Conservation (phyloP, 257 asterid genomes). For the Anisodus acutangulus region DNA sequence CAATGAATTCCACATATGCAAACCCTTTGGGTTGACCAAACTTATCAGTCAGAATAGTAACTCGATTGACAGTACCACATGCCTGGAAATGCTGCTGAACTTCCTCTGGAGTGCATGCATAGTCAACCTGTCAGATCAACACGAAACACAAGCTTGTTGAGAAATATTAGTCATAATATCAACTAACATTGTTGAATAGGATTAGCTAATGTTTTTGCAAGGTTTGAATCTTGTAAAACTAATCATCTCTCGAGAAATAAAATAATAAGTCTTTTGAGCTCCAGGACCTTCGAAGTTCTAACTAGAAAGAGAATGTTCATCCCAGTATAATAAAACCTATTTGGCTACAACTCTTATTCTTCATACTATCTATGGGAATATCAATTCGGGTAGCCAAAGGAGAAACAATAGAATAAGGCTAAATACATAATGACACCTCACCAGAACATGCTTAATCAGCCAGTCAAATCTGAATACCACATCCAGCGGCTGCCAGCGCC, state of each 20-base stretch:
- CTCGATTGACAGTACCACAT: constrained; percentile 81
- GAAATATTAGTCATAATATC: constrained; percentile 21
- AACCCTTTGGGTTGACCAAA: constrained; percentile 84
- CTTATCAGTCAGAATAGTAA: constrained; percentile 76
- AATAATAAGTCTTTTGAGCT: neutral
- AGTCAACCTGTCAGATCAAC: constrained; percentile 66
- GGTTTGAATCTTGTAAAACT: neutral
- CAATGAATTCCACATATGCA: constrained; percentile 82
- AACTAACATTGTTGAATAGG: neutral
- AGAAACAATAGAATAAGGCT: constrained; percentile 46
- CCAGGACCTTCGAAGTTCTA: neutral
- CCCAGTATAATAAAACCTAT: neutral
- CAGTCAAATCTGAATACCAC: constrained; percentile 52
- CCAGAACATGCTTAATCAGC: constrained; percentile 56
- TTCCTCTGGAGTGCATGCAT: constrained; percentile 83
- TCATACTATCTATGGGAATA: neutral
- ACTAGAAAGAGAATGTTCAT: neutral
- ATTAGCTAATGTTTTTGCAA: neutral
- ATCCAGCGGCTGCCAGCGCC: constrained; percentile 57
- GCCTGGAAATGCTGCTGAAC: constrained; percentile 89
- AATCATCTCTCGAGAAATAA: neutral
- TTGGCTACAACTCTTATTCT: neutral
- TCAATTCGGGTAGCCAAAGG: constrained; percentile 36
- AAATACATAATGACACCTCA: constrained; percentile 63
- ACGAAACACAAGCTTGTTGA: constrained; percentile 32